Base-by-base conservation (phyloP, 2,329 filamentous ascomycete species). In the Hymenoscyphus occultus region DNA sequence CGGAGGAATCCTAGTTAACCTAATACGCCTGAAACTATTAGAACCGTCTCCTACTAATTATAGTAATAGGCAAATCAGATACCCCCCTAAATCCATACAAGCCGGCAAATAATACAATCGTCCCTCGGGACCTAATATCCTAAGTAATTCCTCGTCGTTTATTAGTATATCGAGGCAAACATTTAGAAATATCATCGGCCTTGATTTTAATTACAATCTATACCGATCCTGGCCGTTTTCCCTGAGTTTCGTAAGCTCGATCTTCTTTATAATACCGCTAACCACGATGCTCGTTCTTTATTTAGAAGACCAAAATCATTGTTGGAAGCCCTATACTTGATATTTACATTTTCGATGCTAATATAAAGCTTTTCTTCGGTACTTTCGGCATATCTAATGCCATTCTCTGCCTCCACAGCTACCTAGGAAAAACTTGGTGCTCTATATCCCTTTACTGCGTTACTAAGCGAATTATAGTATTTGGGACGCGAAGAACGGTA, bases 341-440 rank as follows among this genome's bases (percentile, higher is more conserved):
- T 56, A 35, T 64, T 28, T 16, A 64, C 32, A n/a, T 59, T 40
- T 12, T 63, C 56, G 35, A 61, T 39, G 31, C 16, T 54, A 22
- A 48, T 31, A 22, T 61, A 28, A 60, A 65, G 48, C 28, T 39
- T 45, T 14, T 40, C 58, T 5, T 64, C 39, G 2, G 63, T 63
- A 9, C 57, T 61, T 31, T 67, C 60, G 10, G 39, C 65, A 56
- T 48, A 65, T 22, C 12, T 56, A 22, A 67, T 65, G 13, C 65
- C 63, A n/a, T 59, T 61, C 14, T 51, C 14, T 10, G 63, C 56
- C 22, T 69, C 67, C 22, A 69, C 61, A 31, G 67, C 65, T 2
- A 60, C 63, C 67, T 64, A 70, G 13, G 65, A 67, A 35, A 59
- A 68, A 40, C 51, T 62, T 6, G 67, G 67, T 9, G 64, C 67